Percentiles rank a stretch among this genome's conserved stretches.
Evolutionary conservation across 2,329 filamentous ascomycete genomes (phyloP).

Genomic region (Talaromyces islandicus): DNA sequence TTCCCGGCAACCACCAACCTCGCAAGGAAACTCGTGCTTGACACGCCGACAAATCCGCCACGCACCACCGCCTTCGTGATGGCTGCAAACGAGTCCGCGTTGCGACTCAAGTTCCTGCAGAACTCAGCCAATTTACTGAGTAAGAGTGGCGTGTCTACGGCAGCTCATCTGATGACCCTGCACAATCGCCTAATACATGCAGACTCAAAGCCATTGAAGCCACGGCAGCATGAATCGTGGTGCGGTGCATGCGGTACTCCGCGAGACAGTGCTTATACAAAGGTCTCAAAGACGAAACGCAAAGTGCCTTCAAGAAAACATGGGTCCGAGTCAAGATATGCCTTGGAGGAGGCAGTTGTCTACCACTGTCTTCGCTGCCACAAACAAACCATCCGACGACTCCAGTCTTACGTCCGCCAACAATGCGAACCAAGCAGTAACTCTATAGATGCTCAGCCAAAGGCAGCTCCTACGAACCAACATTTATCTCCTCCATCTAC

Average conservation of each 20-base stretch:
- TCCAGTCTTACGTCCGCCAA: slow-evolving; percentile 8
- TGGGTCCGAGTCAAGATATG: slow-evolving; percentile 9
- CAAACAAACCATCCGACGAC: slow-evolving; percentile 22
- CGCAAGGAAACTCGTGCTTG: not conserved
- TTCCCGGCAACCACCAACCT: not conserved
- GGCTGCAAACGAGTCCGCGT: slow-evolving; percentile 15
- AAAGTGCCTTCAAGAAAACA: slow-evolving; percentile 7
- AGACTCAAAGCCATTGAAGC: slow-evolving; percentile 26
- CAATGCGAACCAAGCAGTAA: slow-evolving; percentile 13
- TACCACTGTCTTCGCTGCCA: slow-evolving; percentile 34
- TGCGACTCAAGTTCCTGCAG: slow-evolving; percentile 31
- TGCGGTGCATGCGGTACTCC: slow-evolving; percentile 38
- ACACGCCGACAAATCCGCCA: not conserved
- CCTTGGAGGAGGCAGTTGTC: slow-evolving; percentile 21
- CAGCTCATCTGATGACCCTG: slow-evolving; percentile 32
- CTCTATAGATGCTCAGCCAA: not conserved
- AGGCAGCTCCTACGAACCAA: not conserved
- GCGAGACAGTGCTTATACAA: slow-evolving; percentile 26
- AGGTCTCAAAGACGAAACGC: slow-evolving; percentile 20
- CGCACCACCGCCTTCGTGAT: slow-evolving; percentile 9
- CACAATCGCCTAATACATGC: slow-evolving; percentile 32
- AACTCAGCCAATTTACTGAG: slow-evolving; percentile 28
- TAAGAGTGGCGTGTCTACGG: slow-evolving; percentile 32
- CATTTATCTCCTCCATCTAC: slow-evolving; percentile 6
- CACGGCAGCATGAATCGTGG: slow-evolving; percentile 24